phyloP scores from a whole-genome alignment of 2,329 filamentous ascomycete genomes.

The Fusarium aywerte region DNA sequence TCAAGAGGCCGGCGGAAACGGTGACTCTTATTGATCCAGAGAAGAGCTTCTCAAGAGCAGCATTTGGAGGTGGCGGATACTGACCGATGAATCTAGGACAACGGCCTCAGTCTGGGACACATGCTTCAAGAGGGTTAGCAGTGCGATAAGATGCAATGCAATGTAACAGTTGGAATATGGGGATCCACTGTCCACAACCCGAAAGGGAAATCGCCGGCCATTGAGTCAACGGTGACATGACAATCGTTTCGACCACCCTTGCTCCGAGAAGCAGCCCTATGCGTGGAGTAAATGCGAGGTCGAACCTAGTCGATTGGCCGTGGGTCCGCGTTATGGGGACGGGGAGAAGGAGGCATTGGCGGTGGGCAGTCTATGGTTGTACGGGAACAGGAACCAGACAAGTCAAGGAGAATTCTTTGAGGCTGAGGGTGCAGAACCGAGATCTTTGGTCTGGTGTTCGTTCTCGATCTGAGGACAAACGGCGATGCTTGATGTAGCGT shows the following conservation, averaged over 20 bases:
- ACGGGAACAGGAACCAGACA: constrained; percentile 16
- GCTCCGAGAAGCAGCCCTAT: constrained; percentile 44
- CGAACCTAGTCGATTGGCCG: constrained; percentile 36
- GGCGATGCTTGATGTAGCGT: constrained; percentile 2
- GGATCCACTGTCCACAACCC: constrained; percentile 17
- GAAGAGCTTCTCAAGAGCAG: not conserved
- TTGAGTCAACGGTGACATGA: constrained; percentile 45
- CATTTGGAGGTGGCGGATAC: constrained; percentile 15
- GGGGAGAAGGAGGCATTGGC: constrained; percentile 7
- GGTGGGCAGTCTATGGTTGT: constrained; percentile 8
- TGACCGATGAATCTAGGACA: constrained; percentile 29
- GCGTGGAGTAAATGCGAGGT: constrained; percentile 41
- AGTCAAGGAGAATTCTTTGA: constrained; percentile 18
- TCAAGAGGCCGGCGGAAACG: constrained; percentile 27
- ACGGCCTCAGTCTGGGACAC: constrained; percentile 24
- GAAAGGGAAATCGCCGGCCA: constrained; percentile 41
- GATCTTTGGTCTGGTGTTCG: constrained; percentile 14
- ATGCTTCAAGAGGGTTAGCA: constrained; percentile 27
- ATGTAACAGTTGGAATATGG: constrained; percentile 18
- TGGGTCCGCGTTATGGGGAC: constrained; percentile 23
- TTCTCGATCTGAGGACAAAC: constrained; percentile 7
- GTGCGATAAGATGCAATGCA: constrained; percentile 30
- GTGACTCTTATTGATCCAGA: constrained; percentile 20
- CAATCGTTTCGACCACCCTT: constrained; percentile 32
- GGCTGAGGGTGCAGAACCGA: not conserved